A percentile compares a stretch with the other conserved stretches of the same genome.
Evolutionary conservation across 1,284 basidiomycete genomes (phyloP).

Genomic region (Amylostereum chailletii): DNA sequence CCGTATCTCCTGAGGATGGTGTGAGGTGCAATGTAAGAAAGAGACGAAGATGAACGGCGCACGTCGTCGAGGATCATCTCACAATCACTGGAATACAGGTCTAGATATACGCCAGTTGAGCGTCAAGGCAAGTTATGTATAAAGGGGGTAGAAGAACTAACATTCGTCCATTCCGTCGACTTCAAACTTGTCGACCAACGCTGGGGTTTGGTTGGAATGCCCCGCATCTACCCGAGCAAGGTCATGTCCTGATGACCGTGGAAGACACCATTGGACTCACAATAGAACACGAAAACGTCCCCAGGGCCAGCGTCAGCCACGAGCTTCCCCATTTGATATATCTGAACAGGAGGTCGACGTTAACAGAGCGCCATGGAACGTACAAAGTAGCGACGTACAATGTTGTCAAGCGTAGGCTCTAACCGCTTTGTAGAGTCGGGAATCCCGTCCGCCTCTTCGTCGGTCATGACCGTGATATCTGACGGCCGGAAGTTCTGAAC

Average conservation of each 20-base stretch:
- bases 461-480: slow-evolving; percentile 7
- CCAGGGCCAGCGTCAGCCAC: background rate
- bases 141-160: background rate
- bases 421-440: background rate
- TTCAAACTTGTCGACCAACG: background rate
- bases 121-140: background rate
- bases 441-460: background rate
- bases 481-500: background rate
- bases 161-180: background rate
- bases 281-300: slow-evolving; percentile 5
- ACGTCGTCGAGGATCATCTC: slow-evolving; percentile 3
- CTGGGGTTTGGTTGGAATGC: background rate
- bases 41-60: background rate
- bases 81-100: slow-evolving; percentile 1
- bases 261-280: background rate
- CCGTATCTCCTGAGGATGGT: slow-evolving; percentile 2
- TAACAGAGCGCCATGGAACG: background rate
- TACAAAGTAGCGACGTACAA: background rate
- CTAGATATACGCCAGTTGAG: background rate
- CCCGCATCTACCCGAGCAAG: slow-evolving; percentile 2
- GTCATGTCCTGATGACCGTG: background rate
- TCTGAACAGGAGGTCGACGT: background rate
- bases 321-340: background rate
- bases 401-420: background rate
- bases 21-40: background rate